These are phyloP conservation scores for Cutaneotrichosporon dermatis DNA, from an alignment of 1,284 basidiomycete species.

Conservation along the genomic window DNA sequence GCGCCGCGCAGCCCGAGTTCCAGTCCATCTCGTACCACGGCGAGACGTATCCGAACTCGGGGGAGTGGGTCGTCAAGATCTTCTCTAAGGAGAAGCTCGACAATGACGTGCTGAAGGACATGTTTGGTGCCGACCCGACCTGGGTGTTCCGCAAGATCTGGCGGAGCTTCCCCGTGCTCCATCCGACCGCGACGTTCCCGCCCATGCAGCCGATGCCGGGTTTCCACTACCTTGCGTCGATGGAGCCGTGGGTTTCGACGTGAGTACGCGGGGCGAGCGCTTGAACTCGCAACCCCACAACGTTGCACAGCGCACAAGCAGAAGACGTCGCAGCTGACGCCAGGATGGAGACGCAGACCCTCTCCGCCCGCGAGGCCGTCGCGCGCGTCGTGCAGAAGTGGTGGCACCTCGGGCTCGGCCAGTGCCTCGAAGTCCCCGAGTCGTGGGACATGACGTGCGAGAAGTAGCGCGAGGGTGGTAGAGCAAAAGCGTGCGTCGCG, in stretches of 20 bases:
- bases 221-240: conserved; percentile 81
- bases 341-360: conserved; percentile 82
- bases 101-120: conserved; percentile 61
- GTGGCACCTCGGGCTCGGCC: conserved; percentile 50
- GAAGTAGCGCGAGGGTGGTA: background rate
- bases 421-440: conserved; percentile 34
- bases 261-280: conserved; percentile 20
- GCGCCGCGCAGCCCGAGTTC: conserved; percentile 66
- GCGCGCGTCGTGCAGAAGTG: conserved; percentile 67
- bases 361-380: conserved; percentile 76
- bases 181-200: conserved; percentile 65
- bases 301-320: too few relatives aligned
- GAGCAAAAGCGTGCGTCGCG: too few relatives aligned
- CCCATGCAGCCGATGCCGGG: conserved; percentile 69
- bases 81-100: conserved; percentile 66
- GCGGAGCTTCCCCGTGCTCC: conserved; percentile 53
- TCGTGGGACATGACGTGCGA: conserved; percentile 47
- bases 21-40: conserved; percentile 85
- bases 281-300: too few relatives aligned
- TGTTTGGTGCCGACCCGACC: conserved; percentile 61
- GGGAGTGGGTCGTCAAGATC: conserved; percentile 75
- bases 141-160: conserved; percentile 80
- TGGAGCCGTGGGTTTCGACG: conserved; percentile 66
- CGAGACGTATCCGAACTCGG: conserved; percentile 49
- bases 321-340: conserved; percentile 28